Percentiles rank a stretch among this genome's conserved stretches.
These are phyloP conservation scores for Diaporthe destruens DNA, from an alignment of 2,329 filamentous ascomycete genomes.

Conservation along the genomic window DNA sequence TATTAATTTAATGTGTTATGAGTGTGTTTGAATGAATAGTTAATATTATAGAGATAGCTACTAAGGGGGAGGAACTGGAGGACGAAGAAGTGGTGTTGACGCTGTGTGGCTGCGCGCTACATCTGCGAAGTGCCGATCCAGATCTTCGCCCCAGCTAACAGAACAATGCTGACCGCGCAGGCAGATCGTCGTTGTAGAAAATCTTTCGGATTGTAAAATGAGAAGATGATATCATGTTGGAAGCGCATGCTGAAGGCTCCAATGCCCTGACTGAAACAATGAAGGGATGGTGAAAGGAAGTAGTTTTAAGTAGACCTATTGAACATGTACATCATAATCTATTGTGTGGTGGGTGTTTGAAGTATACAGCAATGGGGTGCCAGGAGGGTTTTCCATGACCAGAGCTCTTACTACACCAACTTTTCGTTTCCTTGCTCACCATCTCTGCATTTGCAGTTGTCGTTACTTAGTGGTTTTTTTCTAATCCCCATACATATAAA, in stretches of 20 bases:
- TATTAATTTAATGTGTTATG: no score
- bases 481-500: no score
- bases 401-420: slow-evolving; percentile 15
- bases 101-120: no score
- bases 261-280: slow-evolving; percentile 24
- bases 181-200: slow-evolving; percentile 14
- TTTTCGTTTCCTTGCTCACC: slow-evolving; percentile 1
- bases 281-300: slow-evolving; percentile 6
- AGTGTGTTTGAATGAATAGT: no score
- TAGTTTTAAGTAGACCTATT: background rate
- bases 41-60: no score
- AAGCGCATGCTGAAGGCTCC: slow-evolving; percentile 10
- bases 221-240: slow-evolving; percentile 12
- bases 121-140: slow-evolving; percentile 11
- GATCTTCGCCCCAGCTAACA: slow-evolving; percentile 5
- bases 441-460: slow-evolving; percentile 23
- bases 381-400: slow-evolving; percentile 8
- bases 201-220: background rate
- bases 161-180: background rate
- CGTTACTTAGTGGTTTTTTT: no score
- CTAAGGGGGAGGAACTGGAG: no score
- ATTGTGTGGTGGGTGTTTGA: background rate
- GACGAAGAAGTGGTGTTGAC: no score
- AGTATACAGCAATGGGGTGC: background rate
- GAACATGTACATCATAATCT: slow-evolving; percentile 21